Conservation (phyloP, 140 eudicot genomes). For the Oenanthe javanica region DNA sequence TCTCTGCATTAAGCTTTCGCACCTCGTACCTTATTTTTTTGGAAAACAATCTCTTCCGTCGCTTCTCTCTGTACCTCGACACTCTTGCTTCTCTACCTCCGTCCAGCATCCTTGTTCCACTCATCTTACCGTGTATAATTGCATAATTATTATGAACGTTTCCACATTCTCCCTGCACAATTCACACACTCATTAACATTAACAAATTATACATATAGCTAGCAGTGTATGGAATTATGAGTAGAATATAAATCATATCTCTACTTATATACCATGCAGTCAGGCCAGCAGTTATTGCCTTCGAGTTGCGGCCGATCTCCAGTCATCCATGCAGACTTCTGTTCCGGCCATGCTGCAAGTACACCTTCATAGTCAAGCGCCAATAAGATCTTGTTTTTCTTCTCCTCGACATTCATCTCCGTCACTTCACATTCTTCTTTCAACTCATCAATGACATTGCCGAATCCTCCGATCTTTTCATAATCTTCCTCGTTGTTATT, state of each 20-base stretch:
- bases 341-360: conserved; percentile 59
- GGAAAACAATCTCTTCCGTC: conserved; percentile 5
- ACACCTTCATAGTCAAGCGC: conserved; percentile 60
- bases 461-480: background rate
- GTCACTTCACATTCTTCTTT: conserved; percentile 2
- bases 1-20: conserved; percentile 4
- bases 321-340: conserved; percentile 70
- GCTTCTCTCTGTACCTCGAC: conserved; percentile 4
- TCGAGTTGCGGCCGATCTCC: conserved; percentile 70
- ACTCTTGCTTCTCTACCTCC: conserved; percentile 10
- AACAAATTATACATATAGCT: background rate
- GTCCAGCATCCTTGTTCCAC: background rate
- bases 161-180: conserved; percentile 1
- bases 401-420: conserved; percentile 12
- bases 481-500: background rate
- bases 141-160: background rate
- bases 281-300: conserved; percentile 46
- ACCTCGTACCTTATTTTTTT: conserved; percentile 6
- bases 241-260: background rate
- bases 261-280: conserved; percentile 40
- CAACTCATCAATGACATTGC: conserved; percentile 1
- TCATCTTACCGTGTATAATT: background rate
- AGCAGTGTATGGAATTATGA: background rate
- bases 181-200: background rate
- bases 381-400: conserved; percentile 35